Conservation (phyloP, 352 stramenopile genomes). For the Globisporangium yorkense region DNA sequence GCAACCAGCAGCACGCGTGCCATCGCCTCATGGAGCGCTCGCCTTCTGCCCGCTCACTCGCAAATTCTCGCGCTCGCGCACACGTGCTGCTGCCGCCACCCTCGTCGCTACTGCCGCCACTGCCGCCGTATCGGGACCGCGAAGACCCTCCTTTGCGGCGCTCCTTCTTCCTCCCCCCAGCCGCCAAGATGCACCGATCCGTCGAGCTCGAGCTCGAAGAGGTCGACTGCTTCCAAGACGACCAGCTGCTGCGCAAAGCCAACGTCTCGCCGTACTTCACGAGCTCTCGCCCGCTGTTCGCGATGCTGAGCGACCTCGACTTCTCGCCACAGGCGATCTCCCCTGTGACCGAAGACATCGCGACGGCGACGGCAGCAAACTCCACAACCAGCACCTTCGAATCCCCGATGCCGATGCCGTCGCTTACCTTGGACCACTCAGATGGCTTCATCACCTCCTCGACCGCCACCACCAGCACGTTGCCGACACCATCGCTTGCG, state of each 20-base stretch:
- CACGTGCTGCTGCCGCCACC: background rate
- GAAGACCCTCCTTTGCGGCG: background rate
- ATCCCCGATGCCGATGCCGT: background rate
- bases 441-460: background rate
- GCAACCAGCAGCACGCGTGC: background rate
- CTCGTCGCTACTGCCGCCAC: too few relatives aligned
- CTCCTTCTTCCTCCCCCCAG: background rate
- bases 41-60: background rate
- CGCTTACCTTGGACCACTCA: slow-evolving; percentile 2
- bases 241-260: slow-evolving; percentile 20
- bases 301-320: slow-evolving; percentile 29
- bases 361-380: too few relatives aligned
- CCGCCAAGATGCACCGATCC: slow-evolving; percentile 9
- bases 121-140: background rate
- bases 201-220: slow-evolving; percentile 36
- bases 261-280: slow-evolving; percentile 36
- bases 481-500: background rate
- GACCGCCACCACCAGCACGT: background rate
- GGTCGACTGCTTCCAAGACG: slow-evolving; percentile 20
- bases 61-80: background rate
- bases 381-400: background rate
- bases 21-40: background rate
- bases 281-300: slow-evolving; percentile 14
- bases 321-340: slow-evolving; percentile 21
- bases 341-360: background rate